Conservation (phyloP, 1,284 basidiomycete genomes). For the Mycosarcoma maydis region DNA sequence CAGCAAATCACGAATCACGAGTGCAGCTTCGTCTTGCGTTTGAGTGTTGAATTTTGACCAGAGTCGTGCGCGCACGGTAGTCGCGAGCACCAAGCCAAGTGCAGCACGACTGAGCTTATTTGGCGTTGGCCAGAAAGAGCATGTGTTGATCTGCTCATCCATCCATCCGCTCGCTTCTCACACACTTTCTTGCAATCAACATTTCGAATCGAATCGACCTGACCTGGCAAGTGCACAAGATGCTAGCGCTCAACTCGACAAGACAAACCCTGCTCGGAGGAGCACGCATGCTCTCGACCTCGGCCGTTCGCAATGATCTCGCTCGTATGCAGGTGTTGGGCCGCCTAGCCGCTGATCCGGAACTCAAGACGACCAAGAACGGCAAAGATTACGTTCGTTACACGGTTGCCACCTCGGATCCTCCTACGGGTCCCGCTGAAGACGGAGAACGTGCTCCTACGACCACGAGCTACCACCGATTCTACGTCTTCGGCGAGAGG, state of each 20-base stretch:
- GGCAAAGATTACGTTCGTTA: slow-evolving; percentile 66
- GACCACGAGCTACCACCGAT: slow-evolving; percentile 57
- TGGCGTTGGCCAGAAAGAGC: not conserved
- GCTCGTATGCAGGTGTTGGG: slow-evolving; percentile 64
- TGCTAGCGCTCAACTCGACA: slow-evolving; percentile 23
- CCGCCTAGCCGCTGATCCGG: slow-evolving; percentile 61
- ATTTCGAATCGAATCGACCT: too few relatives aligned
- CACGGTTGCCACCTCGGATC: slow-evolving; percentile 62
- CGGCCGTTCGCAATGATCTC: slow-evolving; percentile 44
- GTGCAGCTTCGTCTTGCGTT: slow-evolving; percentile 2
- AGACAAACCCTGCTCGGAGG: slow-evolving; percentile 20
- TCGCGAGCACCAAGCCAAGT: not conserved
- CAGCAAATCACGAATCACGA: too few relatives aligned
- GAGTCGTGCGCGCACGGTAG: slow-evolving; percentile 2
- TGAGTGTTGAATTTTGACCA: too few relatives aligned
- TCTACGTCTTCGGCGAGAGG: slow-evolving; percentile 60
- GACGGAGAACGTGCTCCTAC: slow-evolving; percentile 38
- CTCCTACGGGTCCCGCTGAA: slow-evolving; percentile 56
- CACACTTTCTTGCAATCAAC: too few relatives aligned
- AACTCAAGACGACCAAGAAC: slow-evolving; percentile 57
- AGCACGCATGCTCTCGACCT: slow-evolving; percentile 54
- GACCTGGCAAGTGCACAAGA: too few relatives aligned
- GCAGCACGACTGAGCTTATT: slow-evolving; percentile 22
- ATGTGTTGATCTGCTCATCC: slow-evolving; percentile 1
- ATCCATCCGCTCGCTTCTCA: not conserved